Evolutionary conservation across 2,329 filamentous ascomycete species (phyloP), one percentile per base, ranked within the genome.

Genomic region (Hypoxylon sp.): DNA sequence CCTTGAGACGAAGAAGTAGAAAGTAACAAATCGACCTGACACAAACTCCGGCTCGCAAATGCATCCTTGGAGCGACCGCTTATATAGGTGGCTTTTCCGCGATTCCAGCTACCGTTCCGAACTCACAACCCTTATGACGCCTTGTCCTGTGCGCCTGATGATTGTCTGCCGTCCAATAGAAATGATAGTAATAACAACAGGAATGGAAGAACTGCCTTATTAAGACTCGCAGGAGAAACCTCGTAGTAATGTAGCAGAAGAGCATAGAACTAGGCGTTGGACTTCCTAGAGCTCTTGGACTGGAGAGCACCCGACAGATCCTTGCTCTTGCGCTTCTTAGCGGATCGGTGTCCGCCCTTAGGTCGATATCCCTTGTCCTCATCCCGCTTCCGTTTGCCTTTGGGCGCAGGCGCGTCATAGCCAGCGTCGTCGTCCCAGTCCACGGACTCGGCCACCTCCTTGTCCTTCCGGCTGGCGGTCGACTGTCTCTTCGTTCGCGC

Each of bases 321-420:
- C 45, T 82, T 81, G 65, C 83, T 84, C 78, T 83, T 85, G 3
- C 83, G 78, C 77, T 85, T 86, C 76, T 86, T 87, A 0, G 75
- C 73, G 15, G 82, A 81, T 33, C 83, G 76, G 2, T 77, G 78
- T 2, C 83, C 84, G 2, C 81, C 81, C 63, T 85, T 84, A 2
- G 84, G 83, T 55, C 83, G 78, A 69, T 87, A 87, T 3, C 84
- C 83, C 0, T 75, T 72, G 60, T 88, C 85, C 6, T 87, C 85
- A 27, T 85, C 83, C 23, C 80, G 70, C 73, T 83, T 83, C 31
- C 83, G 77, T 78, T 86, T 86, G 57, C 81, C 78, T 72, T 82
- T 82, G 33, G 74, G 66, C 2, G 72, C 70, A 4, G 69, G 64
- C 69, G 72, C 35, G 69, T 79, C 65, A 50, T 73, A 71, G 21